Base-by-base conservation (phyloP, 2,329 filamentous ascomycete genomes). In the Aschersonia sp. region DNA sequence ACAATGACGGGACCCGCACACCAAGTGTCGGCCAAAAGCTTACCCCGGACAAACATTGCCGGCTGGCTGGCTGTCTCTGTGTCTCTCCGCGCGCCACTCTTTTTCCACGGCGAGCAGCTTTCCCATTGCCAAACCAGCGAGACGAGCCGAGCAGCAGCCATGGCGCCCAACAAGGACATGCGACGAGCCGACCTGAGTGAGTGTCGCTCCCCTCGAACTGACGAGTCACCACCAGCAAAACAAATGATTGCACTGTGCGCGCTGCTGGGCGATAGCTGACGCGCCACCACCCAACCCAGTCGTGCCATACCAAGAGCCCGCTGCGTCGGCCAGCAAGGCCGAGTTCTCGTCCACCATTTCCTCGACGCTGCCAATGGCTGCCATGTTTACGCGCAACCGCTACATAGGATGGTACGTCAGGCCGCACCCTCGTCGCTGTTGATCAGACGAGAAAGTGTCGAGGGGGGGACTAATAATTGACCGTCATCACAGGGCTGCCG, bases 331-430 rank as follows among this genome's bases (percentile, higher is more conserved):
- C 58, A 75, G 78, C 22, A 58, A 70, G 52, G 69, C 76, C 54
- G 88, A 95, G 60, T 76, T 94, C 64, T 72, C 78, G 47, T 83
- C 84, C 66, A 87, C 73, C 31, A 60, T 82, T 48, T 70, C 75
- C 31, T 90, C 83, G 60, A 94, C 89, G 37, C 72, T 97, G 60
- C 90, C 90, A 50, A 96, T 96, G 90, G 88, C 87, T 50, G 89
- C 89, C 53, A 94, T 95, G 75, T 92, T 95, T 63, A 92, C 85
- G 57, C 78, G 88, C 56, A 95, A 94, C 69, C 85, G 86, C 75
- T 92, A 78, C 59, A 68, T 83, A 49, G 79, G 79, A 60, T 83
- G 79, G 76, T 79, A 65, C 51, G 70, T 2, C 8, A 8, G 35
- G 7, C 14, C 9, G 40, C 10, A 22, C 11, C 11, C 11, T 4